Conservation (phyloP, 805 yeast species). For the Hagleromyces aurorensis region DNA sequence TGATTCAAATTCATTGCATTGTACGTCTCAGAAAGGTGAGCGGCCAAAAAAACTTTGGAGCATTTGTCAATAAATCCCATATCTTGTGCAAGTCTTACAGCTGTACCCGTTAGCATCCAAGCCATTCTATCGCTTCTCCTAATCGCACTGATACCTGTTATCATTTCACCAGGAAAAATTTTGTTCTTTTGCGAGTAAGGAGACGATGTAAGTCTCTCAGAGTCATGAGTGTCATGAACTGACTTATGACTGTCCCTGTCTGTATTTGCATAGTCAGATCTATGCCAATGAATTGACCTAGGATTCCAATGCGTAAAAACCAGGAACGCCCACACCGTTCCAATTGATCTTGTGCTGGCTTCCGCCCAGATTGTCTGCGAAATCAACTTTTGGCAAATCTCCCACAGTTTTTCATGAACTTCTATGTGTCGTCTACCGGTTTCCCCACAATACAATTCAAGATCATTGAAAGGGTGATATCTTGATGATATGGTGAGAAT, state of each 20-base stretch:
- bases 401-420: conserved; percentile 77
- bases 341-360: conserved; percentile 78
- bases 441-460: conserved; percentile 29
- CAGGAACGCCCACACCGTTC: conserved; percentile 77
- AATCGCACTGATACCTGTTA: conserved; percentile 77
- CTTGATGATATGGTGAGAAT: conserved; percentile 74
- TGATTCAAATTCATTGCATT: conserved; percentile 77
- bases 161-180: conserved; percentile 37
- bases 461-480: conserved; percentile 52
- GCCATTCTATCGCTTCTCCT: conserved; percentile 84
- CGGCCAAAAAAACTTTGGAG: conserved; percentile 68
- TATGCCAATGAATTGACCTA: conserved; percentile 82
- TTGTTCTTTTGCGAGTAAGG: conserved; percentile 4
- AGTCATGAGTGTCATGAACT: conserved; percentile 12
- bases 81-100: conserved; percentile 79
- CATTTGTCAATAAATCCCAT: conserved; percentile 72
- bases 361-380: conserved; percentile 93
- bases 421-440: conserved; percentile 40
- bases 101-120: conserved; percentile 88
- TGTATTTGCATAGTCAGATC: conserved; percentile 74
- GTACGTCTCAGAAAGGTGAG: conserved; percentile 77
- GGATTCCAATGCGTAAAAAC: conserved; percentile 95
- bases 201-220: no score
- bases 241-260: conserved; percentile 31
- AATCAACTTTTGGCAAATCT: conserved; percentile 69